Percentiles rank a stretch among this genome's conserved stretches.
These are phyloP conservation scores for Ascochyta koolunga DNA, from an alignment of 2,329 filamentous ascomycete species.

Conservation along the genomic window DNA sequence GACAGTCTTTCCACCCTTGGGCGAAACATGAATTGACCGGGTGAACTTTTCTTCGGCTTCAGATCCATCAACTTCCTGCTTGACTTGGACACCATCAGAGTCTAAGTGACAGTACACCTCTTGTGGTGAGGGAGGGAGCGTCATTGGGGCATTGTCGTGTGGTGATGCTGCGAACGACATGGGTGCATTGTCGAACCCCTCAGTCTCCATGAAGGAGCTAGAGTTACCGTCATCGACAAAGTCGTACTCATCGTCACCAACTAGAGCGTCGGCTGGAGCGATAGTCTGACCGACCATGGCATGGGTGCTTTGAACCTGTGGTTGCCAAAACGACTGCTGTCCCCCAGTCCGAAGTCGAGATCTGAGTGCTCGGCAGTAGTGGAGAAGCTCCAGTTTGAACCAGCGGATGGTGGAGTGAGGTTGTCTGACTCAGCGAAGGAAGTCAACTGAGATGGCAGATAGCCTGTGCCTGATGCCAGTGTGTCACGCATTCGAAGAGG, in stretches of 20 bases:
- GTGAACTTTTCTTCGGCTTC: constrained; percentile 19
- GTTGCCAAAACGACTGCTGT: constrained; percentile 11
- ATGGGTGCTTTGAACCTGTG: constrained; percentile 1
- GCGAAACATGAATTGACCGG: constrained; percentile 30
- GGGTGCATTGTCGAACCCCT: constrained; percentile 7
- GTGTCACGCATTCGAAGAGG: constrained; percentile 4
- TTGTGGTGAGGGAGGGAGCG: constrained; percentile 20
- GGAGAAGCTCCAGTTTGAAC: constrained; percentile 14
- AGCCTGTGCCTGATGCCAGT: constrained; percentile 1
- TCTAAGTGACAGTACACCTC: constrained; percentile 31
- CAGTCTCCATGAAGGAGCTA: constrained; percentile 12
- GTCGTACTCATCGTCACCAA: constrained; percentile 20
- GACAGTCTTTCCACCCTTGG: constrained; percentile 34
- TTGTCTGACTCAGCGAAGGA: constrained; percentile 1
- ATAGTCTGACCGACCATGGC: constrained; percentile 6
- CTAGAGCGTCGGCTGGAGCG: constrained; percentile 21
- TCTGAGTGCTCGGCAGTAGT: constrained; percentile 6
- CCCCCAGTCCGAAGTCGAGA: constrained; percentile 3
- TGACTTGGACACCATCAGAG: constrained; percentile 23
- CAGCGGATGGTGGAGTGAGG: constrained; percentile 2
- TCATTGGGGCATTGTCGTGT: constrained; percentile 20
- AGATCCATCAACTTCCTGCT: constrained; percentile 29
- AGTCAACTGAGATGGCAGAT: constrained; percentile 9
- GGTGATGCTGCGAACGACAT: constrained; percentile 10
- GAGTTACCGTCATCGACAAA: constrained; percentile 3